Conservation (phyloP, 2,329 filamentous ascomycete genomes). For the Scorias spongiosa region DNA sequence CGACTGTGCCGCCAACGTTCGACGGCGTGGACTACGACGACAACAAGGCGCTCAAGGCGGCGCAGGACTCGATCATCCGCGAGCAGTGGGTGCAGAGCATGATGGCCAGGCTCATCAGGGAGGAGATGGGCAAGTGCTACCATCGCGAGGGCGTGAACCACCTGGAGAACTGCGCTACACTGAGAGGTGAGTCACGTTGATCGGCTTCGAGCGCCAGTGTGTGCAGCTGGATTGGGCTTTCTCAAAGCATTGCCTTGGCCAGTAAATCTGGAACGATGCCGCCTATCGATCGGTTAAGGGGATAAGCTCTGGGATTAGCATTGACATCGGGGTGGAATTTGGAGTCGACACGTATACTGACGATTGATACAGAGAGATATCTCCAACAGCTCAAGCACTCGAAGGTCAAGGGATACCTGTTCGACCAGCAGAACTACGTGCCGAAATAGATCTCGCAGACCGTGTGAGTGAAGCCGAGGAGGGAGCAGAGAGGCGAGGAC, state of each 20-base stretch:
- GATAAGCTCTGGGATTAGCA: neutral
- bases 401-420: slow-evolving; percentile 65
- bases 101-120: slow-evolving; percentile 70
- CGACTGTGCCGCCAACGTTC: slow-evolving; percentile 65
- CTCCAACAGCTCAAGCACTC: slow-evolving; percentile 61
- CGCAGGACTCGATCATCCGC: slow-evolving; percentile 66
- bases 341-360: neutral
- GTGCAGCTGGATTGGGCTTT: neutral
- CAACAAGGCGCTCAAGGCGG: slow-evolving; percentile 63
- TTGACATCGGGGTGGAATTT: neutral
- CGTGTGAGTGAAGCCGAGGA: too few species aligned
- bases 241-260: neutral
- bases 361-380: slow-evolving; percentile 48
- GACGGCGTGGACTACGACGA: slow-evolving; percentile 79
- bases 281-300: neutral
- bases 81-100: slow-evolving; percentile 84
- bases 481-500: too few species aligned
- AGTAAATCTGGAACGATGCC: neutral
- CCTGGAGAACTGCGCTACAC: slow-evolving; percentile 67
- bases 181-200: slow-evolving; percentile 51
- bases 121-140: slow-evolving; percentile 79
- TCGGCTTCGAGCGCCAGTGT: neutral
- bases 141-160: slow-evolving; percentile 73
- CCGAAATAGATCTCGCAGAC: slow-evolving; percentile 24
- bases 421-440: slow-evolving; percentile 64